Percentiles rank a stretch among this genome's conserved stretches.
phyloP scores from a whole-genome alignment of 2,329 filamentous ascomycete species.

The Canariomyces notabilis region DNA sequence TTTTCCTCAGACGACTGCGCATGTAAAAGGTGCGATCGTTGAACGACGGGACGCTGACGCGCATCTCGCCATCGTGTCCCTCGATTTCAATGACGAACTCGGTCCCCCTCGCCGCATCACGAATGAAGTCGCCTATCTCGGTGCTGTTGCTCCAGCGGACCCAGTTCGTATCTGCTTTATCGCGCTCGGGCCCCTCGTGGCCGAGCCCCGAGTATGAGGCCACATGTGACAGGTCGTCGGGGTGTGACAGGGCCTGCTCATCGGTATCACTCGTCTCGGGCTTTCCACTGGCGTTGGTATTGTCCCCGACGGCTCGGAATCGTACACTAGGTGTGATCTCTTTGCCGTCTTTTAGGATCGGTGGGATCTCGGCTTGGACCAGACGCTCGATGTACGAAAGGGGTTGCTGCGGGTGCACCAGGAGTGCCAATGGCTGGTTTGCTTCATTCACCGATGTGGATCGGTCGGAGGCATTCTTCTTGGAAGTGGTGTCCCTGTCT shows the following conservation, averaged over 20 bases:
- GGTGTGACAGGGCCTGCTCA: slow-evolving; percentile 21
- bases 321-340: slow-evolving; percentile 68
- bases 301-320: slow-evolving; percentile 68
- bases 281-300: slow-evolving; percentile 29
- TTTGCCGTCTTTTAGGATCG: slow-evolving; percentile 57
- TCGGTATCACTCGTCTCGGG: slow-evolving; percentile 31
- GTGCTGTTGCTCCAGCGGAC: slow-evolving; percentile 86
- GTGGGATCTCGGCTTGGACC: slow-evolving; percentile 80
- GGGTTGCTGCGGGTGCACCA: slow-evolving; percentile 86
- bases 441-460: slow-evolving; percentile 33
- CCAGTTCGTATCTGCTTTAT: slow-evolving; percentile 54
- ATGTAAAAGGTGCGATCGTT: slow-evolving; percentile 87
- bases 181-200: slow-evolving; percentile 45
- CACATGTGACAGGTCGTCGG: slow-evolving; percentile 38
- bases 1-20: slow-evolving; percentile 68
- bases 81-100: slow-evolving; percentile 84
- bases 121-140: slow-evolving; percentile 90
- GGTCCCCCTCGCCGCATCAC: slow-evolving; percentile 76
- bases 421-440: slow-evolving; percentile 78
- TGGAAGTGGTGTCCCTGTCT: slow-evolving; percentile 30
- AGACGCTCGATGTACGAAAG: slow-evolving; percentile 84
- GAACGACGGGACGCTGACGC: slow-evolving; percentile 80
- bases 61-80: slow-evolving; percentile 59
- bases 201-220: slow-evolving; percentile 69
- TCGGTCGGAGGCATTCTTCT: slow-evolving; percentile 31